phyloP scores from a whole-genome alignment of 2,329 filamentous ascomycete genomes.

The Waltergamsia citrina region DNA sequence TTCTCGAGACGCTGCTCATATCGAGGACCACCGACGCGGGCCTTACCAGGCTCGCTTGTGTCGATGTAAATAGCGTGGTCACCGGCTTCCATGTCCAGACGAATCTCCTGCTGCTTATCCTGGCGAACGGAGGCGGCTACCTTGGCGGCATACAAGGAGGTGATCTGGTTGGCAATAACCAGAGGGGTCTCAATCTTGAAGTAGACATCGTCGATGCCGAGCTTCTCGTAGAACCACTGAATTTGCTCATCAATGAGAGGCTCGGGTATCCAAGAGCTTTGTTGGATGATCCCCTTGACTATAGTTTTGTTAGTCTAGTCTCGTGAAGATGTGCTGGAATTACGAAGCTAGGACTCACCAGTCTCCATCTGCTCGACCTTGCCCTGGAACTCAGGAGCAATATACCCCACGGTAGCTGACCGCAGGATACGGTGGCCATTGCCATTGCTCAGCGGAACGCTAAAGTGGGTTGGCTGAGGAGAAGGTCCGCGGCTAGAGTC shows the following conservation, averaged over 20 bases:
- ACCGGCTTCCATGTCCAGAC: conserved; percentile 85
- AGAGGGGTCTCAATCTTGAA: conserved; percentile 83
- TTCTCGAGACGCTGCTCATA: conserved; percentile 91
- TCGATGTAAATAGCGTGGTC: conserved; percentile 99
- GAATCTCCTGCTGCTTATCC: conserved; percentile 90
- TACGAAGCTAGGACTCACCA: no score
- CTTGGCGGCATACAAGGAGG: conserved; percentile 94
- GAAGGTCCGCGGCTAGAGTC: conserved; percentile 59
- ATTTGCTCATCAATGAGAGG: conserved; percentile 79
- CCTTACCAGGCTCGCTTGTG: conserved; percentile 82
- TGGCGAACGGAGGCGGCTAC: conserved; percentile 87
- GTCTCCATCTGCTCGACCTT: conserved; percentile 85
- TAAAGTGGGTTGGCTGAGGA: conserved; percentile 80
- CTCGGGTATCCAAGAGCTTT: conserved; percentile 77
- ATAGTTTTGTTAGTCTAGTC: conserved; percentile 7
- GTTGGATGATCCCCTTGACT: conserved; percentile 75
- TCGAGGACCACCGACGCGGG: conserved; percentile 66
- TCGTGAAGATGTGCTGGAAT: neutral
- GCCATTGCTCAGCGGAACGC: conserved; percentile 51
- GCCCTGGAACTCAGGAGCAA: conserved; percentile 87
- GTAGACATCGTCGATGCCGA: conserved; percentile 98
- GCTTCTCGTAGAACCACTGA: conserved; percentile 93
- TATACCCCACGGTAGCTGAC: conserved; percentile 86
- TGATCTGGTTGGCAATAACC: conserved; percentile 88
- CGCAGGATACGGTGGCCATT: conserved; percentile 68